These are phyloP conservation scores for Arxiozyma slooffiae DNA, from an alignment of 1,139 yeast species.

Conservation along the genomic window DNA sequence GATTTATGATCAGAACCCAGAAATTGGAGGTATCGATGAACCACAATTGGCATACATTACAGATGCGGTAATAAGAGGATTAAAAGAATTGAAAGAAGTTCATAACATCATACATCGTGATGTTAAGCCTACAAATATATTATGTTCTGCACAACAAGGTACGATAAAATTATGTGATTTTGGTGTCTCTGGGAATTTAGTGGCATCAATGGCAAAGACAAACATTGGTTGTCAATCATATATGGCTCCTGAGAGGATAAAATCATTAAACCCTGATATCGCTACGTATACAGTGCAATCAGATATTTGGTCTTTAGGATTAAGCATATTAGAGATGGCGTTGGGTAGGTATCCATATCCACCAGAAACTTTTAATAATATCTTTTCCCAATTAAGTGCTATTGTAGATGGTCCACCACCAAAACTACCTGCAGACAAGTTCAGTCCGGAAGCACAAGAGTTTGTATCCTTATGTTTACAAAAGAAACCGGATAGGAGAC, in stretches of 20 bases:
- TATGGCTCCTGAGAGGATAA: conserved; percentile 98
- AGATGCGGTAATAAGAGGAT: conserved; percentile 71
- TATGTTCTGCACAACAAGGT: conserved; percentile 67
- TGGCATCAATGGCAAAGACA: conserved; percentile 90
- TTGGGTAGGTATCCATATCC: conserved; percentile 92
- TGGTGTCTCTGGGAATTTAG: conserved; percentile 92
- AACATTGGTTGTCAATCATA: conserved; percentile 97
- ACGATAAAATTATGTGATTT: conserved; percentile 89
- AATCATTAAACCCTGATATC: conserved; percentile 52
- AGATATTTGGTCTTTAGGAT: conserved; percentile 93
- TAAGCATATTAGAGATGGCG: conserved; percentile 81
- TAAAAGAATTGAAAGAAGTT: conserved; percentile 72
- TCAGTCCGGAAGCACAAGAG: conserved; percentile 66
- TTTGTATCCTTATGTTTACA: conserved; percentile 75
- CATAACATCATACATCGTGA: conserved; percentile 95
- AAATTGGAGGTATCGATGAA: conserved; percentile 62
- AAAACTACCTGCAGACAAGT: conserved; percentile 45
- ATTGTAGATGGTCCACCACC: conserved; percentile 97
- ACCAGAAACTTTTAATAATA: conserved; percentile 81
- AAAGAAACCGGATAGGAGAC: conserved; percentile 72
- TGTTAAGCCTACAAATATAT: conserved; percentile 91
- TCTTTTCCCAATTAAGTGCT: conserved; percentile 87
- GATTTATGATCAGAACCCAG: conserved; percentile 48
- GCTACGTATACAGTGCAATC: conserved; percentile 86
- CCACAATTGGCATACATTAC: conserved; percentile 74